Evolutionary conservation across 2,329 filamentous ascomycete genomes (phyloP).

Genomic region (Diaporthe sp.): DNA sequence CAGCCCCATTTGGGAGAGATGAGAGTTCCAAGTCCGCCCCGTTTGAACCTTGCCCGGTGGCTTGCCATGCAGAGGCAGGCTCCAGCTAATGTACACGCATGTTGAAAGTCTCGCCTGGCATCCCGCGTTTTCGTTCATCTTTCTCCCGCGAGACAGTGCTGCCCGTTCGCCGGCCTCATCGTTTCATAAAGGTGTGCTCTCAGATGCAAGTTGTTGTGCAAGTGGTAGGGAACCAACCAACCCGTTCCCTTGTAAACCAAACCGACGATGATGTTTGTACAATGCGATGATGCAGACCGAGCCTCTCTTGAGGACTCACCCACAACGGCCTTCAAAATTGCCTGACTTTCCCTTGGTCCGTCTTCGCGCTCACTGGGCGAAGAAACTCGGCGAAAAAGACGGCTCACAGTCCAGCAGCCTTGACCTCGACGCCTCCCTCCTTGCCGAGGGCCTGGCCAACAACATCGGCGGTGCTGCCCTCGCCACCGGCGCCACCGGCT

Average conservation of each 20-base stretch:
- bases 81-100: slow-evolving; percentile 29
- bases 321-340: not conserved
- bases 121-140: not conserved
- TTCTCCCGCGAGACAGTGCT: not conserved
- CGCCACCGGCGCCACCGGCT: slow-evolving; percentile 56
- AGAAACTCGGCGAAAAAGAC: not conserved
- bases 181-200: slow-evolving; percentile 20
- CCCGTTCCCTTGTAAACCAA: slow-evolving; percentile 7
- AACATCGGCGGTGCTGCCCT: slow-evolving; percentile 61
- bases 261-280: slow-evolving; percentile 18
- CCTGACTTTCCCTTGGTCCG: not conserved
- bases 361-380: not conserved
- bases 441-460: slow-evolving; percentile 64
- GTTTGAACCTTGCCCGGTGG: slow-evolving; percentile 9
- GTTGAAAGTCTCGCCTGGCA: slow-evolving; percentile 8
- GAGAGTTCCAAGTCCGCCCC: slow-evolving; percentile 17
- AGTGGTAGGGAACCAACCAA: not conserved
- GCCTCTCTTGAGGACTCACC: not conserved
- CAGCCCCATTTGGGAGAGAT: slow-evolving; percentile 14
- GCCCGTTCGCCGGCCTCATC: not conserved
- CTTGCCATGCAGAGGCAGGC: slow-evolving; percentile 26
- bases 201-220: not conserved
- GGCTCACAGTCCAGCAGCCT: slow-evolving; percentile 63
- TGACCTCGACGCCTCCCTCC: slow-evolving; percentile 59
- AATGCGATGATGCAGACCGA: slow-evolving; percentile 5